Percentiles rank a stretch among this genome's conserved stretches.
phyloP scores from a whole-genome alignment of 2,329 filamentous ascomycete genomes.

The Thielaviopsis musarum region DNA sequence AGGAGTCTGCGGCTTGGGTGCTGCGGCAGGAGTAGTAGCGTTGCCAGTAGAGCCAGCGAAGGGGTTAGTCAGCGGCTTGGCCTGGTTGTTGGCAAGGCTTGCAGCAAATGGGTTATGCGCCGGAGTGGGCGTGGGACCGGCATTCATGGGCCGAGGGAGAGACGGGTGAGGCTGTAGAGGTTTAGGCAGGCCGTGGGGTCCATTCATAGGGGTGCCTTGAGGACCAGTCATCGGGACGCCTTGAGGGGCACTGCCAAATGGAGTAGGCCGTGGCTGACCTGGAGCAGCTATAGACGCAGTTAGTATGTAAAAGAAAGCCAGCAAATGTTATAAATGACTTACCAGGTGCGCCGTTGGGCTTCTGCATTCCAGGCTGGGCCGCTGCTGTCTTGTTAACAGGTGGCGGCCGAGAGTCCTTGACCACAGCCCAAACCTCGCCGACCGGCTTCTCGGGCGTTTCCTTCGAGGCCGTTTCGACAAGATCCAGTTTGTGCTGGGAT shows the following conservation, averaged over 20 bases:
- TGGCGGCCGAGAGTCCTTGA: constrained; percentile 12
- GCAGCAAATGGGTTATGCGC: background rate
- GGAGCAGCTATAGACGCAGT: constrained; percentile 12
- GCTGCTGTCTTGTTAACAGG: constrained; percentile 8
- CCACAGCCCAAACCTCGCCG: constrained; percentile 56
- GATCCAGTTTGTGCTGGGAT: constrained; percentile 53
- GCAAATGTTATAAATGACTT: background rate
- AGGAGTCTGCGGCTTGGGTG: background rate
- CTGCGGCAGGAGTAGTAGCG: background rate
- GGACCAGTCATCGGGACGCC: background rate
- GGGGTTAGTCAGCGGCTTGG: background rate
- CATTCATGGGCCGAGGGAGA: constrained; percentile 2
- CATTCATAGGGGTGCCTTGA: background rate
- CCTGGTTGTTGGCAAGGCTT: background rate
- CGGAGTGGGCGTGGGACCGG: background rate
- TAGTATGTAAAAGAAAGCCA: background rate
- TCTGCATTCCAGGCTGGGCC: background rate
- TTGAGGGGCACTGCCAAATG: background rate
- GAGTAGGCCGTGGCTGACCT: constrained; percentile 10
- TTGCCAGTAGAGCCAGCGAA: background rate
- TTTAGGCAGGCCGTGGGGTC: background rate
- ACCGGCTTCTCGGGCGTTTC: constrained; percentile 76
- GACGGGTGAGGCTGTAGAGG: constrained; percentile 5
- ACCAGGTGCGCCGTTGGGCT: constrained; percentile 5
- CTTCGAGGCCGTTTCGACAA: constrained; percentile 66